A percentile compares a stretch with the other conserved stretches of the same genome.
Conservation (phyloP, 371 early-diverging fungal species). For the Syncephalastrum sp. region DNA sequence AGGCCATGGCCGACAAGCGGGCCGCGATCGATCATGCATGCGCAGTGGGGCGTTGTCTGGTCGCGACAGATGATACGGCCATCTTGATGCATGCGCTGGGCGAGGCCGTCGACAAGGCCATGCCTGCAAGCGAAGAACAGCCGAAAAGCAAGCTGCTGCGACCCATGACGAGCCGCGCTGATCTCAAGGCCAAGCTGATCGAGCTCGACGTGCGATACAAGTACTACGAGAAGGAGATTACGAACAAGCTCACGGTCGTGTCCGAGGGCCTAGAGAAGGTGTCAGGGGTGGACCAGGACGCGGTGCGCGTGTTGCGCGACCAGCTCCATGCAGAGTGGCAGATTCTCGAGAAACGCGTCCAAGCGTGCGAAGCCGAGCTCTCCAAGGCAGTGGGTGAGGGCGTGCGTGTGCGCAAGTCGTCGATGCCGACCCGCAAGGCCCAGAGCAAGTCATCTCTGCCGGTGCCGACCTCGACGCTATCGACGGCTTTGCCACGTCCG, state of each 20-base stretch:
- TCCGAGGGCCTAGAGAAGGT: too few relatives aligned
- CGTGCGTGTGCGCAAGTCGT: slow-evolving; percentile 35
- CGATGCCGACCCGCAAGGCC: slow-evolving; percentile 42
- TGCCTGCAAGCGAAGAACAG: slow-evolving; percentile 14
- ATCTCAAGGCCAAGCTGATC: slow-evolving; percentile 49
- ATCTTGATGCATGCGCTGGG: slow-evolving; percentile 39
- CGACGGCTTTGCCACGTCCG: not conserved
- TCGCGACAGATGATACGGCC: slow-evolving; percentile 45
- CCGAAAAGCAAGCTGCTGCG: slow-evolving; percentile 22
- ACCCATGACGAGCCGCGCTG: slow-evolving; percentile 26
- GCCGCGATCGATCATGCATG: slow-evolving; percentile 36
- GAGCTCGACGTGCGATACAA: slow-evolving; percentile 59
- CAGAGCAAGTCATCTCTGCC: too few relatives aligned
- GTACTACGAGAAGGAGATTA: slow-evolving; percentile 47
- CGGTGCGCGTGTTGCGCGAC: slow-evolving; percentile 17
- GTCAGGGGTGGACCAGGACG: slow-evolving; percentile 4
- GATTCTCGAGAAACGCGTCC: slow-evolving; percentile 23
- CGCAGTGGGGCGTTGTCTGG: slow-evolving; percentile 41
- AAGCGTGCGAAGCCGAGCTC: slow-evolving; percentile 32
- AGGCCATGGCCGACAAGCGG: slow-evolving; percentile 36
- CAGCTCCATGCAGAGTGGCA: slow-evolving; percentile 14
- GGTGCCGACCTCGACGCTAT: not conserved
- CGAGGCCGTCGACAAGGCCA: slow-evolving; percentile 36
- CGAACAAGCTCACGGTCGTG: slow-evolving; percentile 31
- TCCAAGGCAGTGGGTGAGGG: slow-evolving; percentile 25